phyloP scores from a whole-genome alignment of 768 basidiomycete species.

The Holtermannia corniformis region DNA sequence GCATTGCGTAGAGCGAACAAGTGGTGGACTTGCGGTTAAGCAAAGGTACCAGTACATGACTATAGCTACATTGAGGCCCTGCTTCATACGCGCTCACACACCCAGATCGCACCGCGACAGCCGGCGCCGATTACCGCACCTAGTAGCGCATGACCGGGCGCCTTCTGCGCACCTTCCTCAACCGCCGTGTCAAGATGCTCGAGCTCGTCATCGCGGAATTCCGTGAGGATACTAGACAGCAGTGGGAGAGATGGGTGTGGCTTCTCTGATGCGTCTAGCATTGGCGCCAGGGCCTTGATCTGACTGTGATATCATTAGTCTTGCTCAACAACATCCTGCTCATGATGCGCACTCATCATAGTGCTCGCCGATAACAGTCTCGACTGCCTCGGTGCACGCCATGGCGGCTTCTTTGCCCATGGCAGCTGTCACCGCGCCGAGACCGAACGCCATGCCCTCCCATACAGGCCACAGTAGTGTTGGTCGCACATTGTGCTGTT shows the following conservation, averaged over 20 bases:
- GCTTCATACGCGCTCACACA: conserved; percentile 70
- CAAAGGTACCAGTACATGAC: too few relatives aligned
- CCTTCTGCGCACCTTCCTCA: conserved; percentile 73
- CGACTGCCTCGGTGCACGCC: conserved; percentile 97
- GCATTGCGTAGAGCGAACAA: too few relatives aligned
- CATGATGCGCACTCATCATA: conserved; percentile 84
- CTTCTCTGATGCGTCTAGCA: conserved; percentile 16
- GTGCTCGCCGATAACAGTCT: conserved; percentile 95
- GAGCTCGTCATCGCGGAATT: conserved; percentile 89
- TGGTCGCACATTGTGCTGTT: conserved; percentile 74
- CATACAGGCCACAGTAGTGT: conserved; percentile 75
- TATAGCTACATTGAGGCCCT: too few relatives aligned
- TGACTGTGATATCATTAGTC: conserved; percentile 55
- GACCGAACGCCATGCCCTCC: conserved; percentile 73
- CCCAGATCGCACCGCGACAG: conserved; percentile 79
- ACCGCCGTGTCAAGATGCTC: conserved; percentile 90
- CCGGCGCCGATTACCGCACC: conserved; percentile 75
- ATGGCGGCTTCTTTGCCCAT: conserved; percentile 90
- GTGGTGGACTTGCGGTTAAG: too few relatives aligned
- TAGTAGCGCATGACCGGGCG: conserved; percentile 81
- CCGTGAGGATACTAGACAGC: conserved; percentile 60
- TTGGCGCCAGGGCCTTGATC: conserved; percentile 50
- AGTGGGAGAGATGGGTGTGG: conserved; percentile 71
- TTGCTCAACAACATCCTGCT: too few relatives aligned
- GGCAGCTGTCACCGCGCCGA: conserved; percentile 75